Percentiles rank a stretch among this genome's conserved stretches.
These are phyloP conservation scores for Pseudonitzschia multistriata DNA, from an alignment of 108 stramenopile genomes.

Conservation along the genomic window DNA sequence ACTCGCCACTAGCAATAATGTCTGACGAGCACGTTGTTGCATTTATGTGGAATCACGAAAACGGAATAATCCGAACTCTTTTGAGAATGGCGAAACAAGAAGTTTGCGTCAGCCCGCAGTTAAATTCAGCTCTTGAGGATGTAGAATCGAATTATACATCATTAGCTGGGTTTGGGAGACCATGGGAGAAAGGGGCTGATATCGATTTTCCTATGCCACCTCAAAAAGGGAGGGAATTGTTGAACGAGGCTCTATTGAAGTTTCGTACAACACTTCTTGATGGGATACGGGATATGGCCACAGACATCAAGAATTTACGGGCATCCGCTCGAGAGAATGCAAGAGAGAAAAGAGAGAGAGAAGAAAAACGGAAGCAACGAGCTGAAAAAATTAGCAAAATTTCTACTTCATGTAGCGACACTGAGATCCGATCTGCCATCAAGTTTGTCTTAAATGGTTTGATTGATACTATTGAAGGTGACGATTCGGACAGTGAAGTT, in stretches of 20 bases:
- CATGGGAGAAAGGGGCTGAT: slow-evolving; percentile 15
- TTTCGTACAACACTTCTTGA: slow-evolving; percentile 56
- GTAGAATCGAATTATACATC: slow-evolving; percentile 38
- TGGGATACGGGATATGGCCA: slow-evolving; percentile 49
- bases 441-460: slow-evolving; percentile 24
- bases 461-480: slow-evolving; percentile 25
- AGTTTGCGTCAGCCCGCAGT: slow-evolving; percentile 43
- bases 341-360: slow-evolving; percentile 4
- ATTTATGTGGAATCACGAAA: slow-evolving; percentile 74
- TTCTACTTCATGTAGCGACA: slow-evolving; percentile 3
- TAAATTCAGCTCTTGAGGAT: slow-evolving; percentile 34
- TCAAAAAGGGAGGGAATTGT: slow-evolving; percentile 44
- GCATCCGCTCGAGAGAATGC: slow-evolving; percentile 16
- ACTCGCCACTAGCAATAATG: slow-evolving; percentile 69
- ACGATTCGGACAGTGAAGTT: not conserved
- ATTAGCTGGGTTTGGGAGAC: slow-evolving; percentile 36
- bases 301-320: slow-evolving; percentile 45
- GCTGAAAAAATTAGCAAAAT: slow-evolving; percentile 14
- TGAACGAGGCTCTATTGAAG: slow-evolving; percentile 58
- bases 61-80: slow-evolving; percentile 58
- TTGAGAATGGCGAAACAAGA: slow-evolving; percentile 35
- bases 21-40: slow-evolving; percentile 70
- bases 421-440: slow-evolving; percentile 10
- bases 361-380: slow-evolving; percentile 7
- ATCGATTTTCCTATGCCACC: slow-evolving; percentile 32